phyloP scores from a whole-genome alignment of 2,329 filamentous ascomycete genomes.

The Dactylellina drechsleri region DNA sequence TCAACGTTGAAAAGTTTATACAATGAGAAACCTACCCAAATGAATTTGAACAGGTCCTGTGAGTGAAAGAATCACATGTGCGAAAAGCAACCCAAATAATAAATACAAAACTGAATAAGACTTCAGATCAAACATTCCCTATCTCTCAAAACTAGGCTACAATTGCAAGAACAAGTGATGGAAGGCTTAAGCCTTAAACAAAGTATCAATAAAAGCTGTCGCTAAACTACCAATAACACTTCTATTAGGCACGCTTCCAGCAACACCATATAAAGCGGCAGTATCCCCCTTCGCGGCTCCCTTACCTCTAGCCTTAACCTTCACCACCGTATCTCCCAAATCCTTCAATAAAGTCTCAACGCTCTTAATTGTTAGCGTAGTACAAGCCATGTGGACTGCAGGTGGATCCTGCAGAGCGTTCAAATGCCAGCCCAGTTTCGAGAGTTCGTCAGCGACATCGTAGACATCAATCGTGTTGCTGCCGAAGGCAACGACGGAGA shows the following conservation, averaged over 20 bases:
- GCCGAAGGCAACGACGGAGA: constrained; percentile 88
- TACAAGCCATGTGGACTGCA: constrained; percentile 93
- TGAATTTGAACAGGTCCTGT: not conserved
- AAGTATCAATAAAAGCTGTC: constrained; percentile 86
- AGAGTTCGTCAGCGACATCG: constrained; percentile 91
- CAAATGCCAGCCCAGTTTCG: constrained; percentile 86
- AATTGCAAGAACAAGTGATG: not conserved
- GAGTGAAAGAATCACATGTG: too few relatives aligned
- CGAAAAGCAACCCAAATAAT: too few relatives aligned
- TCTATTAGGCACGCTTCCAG: constrained; percentile 94
- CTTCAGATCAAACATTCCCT: not conserved
- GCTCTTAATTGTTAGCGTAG: constrained; percentile 81
- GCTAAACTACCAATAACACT: constrained; percentile 90
- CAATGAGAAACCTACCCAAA: not conserved
- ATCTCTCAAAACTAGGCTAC: not conserved
- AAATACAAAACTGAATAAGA: not conserved
- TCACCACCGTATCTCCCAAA: constrained; percentile 70
- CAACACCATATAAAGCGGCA: constrained; percentile 91
- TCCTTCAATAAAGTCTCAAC: constrained; percentile 83
- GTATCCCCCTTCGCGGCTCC: constrained; percentile 78
- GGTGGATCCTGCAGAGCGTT: constrained; percentile 92
- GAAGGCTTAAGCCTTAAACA: constrained; percentile 81
- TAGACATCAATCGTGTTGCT: constrained; percentile 90
- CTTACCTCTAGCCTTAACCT: constrained; percentile 74
- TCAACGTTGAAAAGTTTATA: not conserved